These are phyloP conservation scores for Aureobasidium vineae DNA, from an alignment of 2,329 filamentous ascomycete genomes.

Conservation along the genomic window DNA sequence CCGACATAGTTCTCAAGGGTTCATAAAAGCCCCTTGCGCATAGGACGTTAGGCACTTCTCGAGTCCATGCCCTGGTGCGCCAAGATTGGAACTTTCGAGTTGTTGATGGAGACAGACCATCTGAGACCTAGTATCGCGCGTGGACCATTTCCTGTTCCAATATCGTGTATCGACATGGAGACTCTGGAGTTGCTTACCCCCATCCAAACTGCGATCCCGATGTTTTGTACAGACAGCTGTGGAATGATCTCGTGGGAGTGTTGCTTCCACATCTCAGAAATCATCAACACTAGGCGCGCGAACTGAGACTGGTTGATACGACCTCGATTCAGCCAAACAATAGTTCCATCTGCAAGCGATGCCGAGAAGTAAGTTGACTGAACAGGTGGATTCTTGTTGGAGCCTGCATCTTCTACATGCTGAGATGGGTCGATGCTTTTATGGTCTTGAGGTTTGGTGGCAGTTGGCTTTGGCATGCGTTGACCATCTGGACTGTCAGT, in stretches of 20 bases:
- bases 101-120: neutral
- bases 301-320: neutral
- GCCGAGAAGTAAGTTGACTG: neutral
- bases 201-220: neutral
- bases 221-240: neutral
- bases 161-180: neutral
- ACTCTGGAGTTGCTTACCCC: neutral
- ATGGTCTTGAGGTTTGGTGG: neutral
- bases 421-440: neutral
- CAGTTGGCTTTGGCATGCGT: neutral
- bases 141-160: neutral
- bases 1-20: neutral
- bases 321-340: neutral
- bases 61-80: too few species aligned
- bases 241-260: neutral
- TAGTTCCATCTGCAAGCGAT: constrained; percentile 3
- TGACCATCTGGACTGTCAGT: neutral
- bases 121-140: neutral
- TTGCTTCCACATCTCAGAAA: neutral
- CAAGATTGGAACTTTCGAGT: too few species aligned
- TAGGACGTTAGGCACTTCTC: too few species aligned
- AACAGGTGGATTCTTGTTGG: neutral
- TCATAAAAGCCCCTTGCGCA: neutral
- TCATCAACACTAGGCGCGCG: neutral
- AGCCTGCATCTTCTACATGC: neutral